phyloP scores from a whole-genome alignment of 768 basidiomycete genomes.

The Suillus subalutaceus region DNA sequence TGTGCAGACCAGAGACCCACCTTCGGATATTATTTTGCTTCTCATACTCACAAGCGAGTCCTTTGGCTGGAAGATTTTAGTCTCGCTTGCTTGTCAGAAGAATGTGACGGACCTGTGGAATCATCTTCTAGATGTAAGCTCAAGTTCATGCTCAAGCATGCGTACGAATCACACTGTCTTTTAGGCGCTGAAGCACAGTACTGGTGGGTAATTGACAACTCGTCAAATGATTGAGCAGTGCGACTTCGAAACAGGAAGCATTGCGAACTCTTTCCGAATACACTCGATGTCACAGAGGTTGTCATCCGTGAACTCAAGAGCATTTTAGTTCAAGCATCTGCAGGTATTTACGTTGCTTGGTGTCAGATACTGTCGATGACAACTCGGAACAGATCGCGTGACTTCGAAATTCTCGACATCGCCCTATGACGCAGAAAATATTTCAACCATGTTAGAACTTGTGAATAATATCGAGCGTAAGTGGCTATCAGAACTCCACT shows the following conservation, averaged over 20 bases:
- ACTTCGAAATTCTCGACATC: conserved; percentile 36
- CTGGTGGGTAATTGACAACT: conserved; percentile 23
- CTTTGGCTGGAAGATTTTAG: conserved; percentile 33
- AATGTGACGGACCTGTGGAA: conserved; percentile 13
- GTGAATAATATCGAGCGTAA: conserved; percentile 32
- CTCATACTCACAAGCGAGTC: conserved; percentile 28
- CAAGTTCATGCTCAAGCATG: background rate
- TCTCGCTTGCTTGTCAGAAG: conserved; percentile 26
- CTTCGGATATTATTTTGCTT: conserved; percentile 28
- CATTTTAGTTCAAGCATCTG: conserved; percentile 30
- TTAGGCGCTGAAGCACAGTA: conserved; percentile 34
- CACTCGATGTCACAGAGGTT: conserved; percentile 22
- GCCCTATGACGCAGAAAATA: conserved; percentile 25
- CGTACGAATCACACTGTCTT: conserved; percentile 8
- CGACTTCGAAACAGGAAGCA: conserved; percentile 25
- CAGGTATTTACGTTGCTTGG: conserved; percentile 18
- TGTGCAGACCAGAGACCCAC: background rate
- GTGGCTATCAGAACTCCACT: background rate
- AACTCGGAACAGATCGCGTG: conserved; percentile 25
- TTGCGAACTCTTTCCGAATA: conserved; percentile 34
- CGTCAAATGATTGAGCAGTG: background rate
- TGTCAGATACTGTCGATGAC: background rate
- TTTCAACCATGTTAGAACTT: conserved; percentile 30
- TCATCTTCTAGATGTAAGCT: conserved; percentile 30
- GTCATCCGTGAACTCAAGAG: conserved; percentile 24